A percentile compares a stretch with the other conserved stretches of the same genome.
These are phyloP conservation scores for Cucumis melo DNA, from an alignment of 306 rosid genomes.

Conservation along the genomic window DNA sequence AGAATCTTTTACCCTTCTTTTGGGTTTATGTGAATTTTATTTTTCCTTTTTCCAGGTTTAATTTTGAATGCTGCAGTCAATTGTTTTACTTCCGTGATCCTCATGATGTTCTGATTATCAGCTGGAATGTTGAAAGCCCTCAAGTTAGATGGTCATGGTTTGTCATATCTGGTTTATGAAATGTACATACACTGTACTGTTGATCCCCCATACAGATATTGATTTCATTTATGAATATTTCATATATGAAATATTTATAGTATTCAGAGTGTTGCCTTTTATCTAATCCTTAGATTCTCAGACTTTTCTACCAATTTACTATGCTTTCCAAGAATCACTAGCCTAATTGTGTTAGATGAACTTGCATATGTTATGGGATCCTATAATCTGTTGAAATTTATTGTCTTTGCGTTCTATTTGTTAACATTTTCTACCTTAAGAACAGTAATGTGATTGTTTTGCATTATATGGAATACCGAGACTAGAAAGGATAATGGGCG, in stretches of 20 bases:
- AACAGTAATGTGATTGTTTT: neutral
- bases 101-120: neutral
- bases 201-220: neutral
- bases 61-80: neutral
- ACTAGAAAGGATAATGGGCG: neutral
- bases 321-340: neutral
- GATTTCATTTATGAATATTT: neutral
- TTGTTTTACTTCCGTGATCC: neutral
- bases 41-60: neutral
- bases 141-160: neutral
- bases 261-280: neutral
- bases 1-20: neutral
- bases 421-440: neutral
- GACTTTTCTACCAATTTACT: neutral
- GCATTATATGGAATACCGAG: neutral
- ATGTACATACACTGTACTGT: neutral
- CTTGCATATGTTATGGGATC: neutral
- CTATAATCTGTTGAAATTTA: neutral
- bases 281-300: neutral
- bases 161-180: constrained; percentile 7
- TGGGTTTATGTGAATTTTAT: neutral
- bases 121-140: neutral
- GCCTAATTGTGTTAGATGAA: neutral
- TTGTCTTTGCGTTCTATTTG: neutral
- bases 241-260: neutral